Percentiles rank a stretch among this genome's conserved stretches.
phyloP scores from a whole-genome alignment of 1,139 yeast genomes.

The Eremothecium gossypii region DNA sequence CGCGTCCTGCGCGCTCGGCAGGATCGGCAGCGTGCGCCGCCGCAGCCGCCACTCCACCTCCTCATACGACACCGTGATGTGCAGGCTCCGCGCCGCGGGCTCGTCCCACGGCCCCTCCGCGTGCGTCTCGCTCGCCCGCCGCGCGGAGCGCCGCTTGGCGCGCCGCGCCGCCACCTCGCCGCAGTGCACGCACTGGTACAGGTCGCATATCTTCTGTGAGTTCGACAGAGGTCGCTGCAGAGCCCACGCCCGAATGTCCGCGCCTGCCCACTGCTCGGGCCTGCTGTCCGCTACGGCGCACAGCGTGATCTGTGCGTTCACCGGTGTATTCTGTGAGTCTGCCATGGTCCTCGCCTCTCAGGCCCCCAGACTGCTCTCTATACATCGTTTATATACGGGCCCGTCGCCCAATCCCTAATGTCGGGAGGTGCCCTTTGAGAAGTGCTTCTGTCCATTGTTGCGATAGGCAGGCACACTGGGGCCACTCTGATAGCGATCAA shows the following conservation, averaged over 20 bases:
- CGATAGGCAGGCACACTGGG: too few species aligned
- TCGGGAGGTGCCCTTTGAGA: too few species aligned
- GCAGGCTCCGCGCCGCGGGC: not conserved
- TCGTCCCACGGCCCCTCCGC: not conserved
- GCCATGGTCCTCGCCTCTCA: not conserved
- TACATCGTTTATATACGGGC: too few species aligned
- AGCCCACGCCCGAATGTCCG: not conserved
- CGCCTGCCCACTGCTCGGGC: not conserved
- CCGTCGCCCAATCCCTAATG: too few species aligned
- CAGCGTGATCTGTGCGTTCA: conserved; percentile 8
- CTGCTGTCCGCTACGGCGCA: not conserved
- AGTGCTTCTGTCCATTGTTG: too few species aligned
- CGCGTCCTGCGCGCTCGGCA: not conserved
- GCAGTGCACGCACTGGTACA: conserved; percentile 15
- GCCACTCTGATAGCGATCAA: too few species aligned
- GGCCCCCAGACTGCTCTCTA: too few species aligned
- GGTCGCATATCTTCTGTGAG: conserved; percentile 11
- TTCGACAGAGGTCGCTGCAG: conserved; percentile 7
- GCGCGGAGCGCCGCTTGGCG: conserved; percentile 1
- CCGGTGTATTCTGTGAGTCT: conserved; percentile 4
- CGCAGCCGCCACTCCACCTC: not conserved
- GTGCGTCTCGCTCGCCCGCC: conserved; percentile 9
- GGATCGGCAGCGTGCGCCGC: not conserved
- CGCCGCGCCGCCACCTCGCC: not conserved
- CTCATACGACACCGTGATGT: not conserved